Conservation (phyloP, 495 filamentous ascomycete genomes). For the Trichoderma virens region DNA sequence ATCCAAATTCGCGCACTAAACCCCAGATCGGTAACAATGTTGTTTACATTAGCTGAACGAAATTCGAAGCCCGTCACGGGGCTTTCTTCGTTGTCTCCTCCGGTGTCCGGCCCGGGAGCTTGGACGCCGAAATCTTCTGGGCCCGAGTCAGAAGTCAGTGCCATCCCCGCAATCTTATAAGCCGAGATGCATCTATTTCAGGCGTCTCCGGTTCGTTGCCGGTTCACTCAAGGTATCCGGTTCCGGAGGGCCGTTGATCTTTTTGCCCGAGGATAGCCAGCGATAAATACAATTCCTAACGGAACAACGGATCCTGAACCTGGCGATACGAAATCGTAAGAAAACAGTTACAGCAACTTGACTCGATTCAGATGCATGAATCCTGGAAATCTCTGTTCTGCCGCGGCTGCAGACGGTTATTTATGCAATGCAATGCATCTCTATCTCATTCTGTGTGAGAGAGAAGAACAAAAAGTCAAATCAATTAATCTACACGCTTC, state of each 20-base stretch:
- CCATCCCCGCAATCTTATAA: neutral
- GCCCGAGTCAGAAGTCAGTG: neutral
- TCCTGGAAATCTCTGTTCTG: too few species aligned
- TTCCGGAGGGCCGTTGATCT: neutral
- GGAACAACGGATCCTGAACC: too few species aligned
- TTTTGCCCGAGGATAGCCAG: neutral
- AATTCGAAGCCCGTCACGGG: neutral
- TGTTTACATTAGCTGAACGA: too few species aligned
- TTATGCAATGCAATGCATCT: too few species aligned
- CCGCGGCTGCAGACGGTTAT: too few species aligned
- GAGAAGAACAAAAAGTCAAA: neutral
- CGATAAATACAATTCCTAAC: neutral
- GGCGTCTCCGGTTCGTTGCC: neutral
- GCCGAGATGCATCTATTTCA: neutral
- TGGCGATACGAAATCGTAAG: neutral
- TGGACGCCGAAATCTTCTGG: neutral
- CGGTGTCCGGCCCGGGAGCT: conserved; percentile 1
- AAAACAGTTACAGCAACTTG: neutral
- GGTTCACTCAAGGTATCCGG: neutral
- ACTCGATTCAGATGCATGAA: too few species aligned
- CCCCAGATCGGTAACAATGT: too few species aligned
- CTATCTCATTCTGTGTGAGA: neutral
- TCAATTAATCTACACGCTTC: neutral
- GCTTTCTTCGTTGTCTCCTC: neutral
- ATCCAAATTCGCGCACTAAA: neutral